These are phyloP conservation scores for Diplodia corticola DNA, from an alignment of 2,329 filamentous ascomycete species.

Conservation along the genomic window DNA sequence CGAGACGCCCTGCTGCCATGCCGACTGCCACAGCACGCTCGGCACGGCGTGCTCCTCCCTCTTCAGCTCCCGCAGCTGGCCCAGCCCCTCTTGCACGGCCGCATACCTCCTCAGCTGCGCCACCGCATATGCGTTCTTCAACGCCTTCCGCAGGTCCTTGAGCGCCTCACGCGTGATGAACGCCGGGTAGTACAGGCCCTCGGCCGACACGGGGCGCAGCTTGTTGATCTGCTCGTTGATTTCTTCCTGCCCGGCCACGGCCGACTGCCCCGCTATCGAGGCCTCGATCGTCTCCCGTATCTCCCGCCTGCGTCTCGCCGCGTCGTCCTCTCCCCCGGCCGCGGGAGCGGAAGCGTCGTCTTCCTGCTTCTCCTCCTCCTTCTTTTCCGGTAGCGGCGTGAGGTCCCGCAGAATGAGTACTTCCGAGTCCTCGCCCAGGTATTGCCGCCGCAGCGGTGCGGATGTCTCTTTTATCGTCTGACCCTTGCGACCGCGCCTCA, in stretches of 20 bases:
- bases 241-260: conserved; percentile 32
- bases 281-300: conserved; percentile 18
- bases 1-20: conserved; percentile 1
- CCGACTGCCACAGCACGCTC: neutral
- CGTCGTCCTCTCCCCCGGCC: neutral
- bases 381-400: conserved; percentile 13
- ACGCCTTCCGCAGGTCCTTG: conserved; percentile 29
- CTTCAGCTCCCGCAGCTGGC: neutral
- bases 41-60: neutral
- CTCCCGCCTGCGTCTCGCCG: conserved; percentile 23
- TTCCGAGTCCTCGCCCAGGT: conserved; percentile 38
- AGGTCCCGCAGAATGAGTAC: conserved; percentile 39
- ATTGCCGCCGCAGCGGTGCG: conserved; percentile 32
- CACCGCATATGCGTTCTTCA: conserved; percentile 34
- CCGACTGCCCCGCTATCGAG: conserved; percentile 32
- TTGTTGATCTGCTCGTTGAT: conserved; percentile 35
- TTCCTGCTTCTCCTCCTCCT: conserved; percentile 3
- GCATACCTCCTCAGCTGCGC: conserved; percentile 37
- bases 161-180: conserved; percentile 31
- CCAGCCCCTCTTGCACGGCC: neutral
- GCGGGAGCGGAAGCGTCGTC: neutral
- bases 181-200: conserved; percentile 27
- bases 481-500: conserved; percentile 29
- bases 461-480: conserved; percentile 32
- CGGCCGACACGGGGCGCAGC: conserved; percentile 31